Evolutionary conservation across 1,139 yeast genomes (phyloP).

Genomic region (Saccharomyces hybrid): DNA sequence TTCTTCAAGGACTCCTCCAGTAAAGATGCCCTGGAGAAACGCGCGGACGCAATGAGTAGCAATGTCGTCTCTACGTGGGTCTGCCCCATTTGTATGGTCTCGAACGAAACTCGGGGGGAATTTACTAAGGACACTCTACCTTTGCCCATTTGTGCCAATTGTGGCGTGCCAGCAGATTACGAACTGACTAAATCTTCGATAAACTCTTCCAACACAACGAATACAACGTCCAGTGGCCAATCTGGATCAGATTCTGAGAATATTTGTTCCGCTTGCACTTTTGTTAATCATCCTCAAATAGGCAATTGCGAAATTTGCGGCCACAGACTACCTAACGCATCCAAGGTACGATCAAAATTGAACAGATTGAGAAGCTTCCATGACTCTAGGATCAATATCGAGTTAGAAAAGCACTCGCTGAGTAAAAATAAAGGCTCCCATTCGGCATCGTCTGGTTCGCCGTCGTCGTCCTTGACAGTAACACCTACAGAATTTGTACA

Average conservation of each 20-base stretch:
- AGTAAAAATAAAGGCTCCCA: not conserved
- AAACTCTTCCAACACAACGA: conserved; percentile 1
- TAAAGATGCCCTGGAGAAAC: not conserved
- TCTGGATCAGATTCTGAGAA: conserved; percentile 28
- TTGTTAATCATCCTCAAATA: conserved; percentile 74
- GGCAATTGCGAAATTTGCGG: conserved; percentile 85
- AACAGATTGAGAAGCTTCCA: conserved; percentile 8
- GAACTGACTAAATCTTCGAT: conserved; percentile 31
- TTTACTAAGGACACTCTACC: conserved; percentile 32
- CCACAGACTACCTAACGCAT: conserved; percentile 39
- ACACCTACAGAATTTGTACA: conserved; percentile 39
- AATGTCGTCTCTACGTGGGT: conserved; percentile 46
- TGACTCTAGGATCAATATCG: conserved; percentile 29
- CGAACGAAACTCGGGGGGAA: conserved; percentile 42
- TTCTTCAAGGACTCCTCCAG: conserved; percentile 8
- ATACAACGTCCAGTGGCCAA: not conserved
- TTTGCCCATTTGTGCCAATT: conserved; percentile 57
- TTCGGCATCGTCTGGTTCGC: not conserved
- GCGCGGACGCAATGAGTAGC: conserved; percentile 14
- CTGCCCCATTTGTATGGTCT: conserved; percentile 75
- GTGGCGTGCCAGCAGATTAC: conserved; percentile 56
- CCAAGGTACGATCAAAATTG: conserved; percentile 11
- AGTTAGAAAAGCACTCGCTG: conserved; percentile 15
- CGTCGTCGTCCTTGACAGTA: not conserved
- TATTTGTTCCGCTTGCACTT: conserved; percentile 77